Evolutionary conservation across 768 basidiomycete species (phyloP), one percentile per base, ranked within the genome.

Genomic region (Termitomyces titanicus): DNA sequence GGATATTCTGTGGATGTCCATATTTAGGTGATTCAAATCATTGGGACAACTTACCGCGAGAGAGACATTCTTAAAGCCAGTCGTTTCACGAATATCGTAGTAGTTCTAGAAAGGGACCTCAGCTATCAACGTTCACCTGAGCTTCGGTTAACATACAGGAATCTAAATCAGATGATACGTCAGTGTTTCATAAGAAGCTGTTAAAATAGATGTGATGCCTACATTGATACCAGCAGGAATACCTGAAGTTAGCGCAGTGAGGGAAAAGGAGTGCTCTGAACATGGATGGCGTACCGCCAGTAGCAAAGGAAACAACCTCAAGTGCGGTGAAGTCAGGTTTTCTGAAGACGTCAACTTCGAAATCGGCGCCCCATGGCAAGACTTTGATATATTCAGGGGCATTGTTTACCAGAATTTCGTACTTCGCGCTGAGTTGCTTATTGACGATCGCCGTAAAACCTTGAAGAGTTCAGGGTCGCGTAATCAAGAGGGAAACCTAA

Each of bases 21-120:
- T 3, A 22, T 48, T 8, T 42, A 25, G 45, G 47, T 13, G 25
- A 47, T 37, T 34, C 27, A 18, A 57, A n/a, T 17, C 12, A 10
- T 47, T 13, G 7, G 27, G 27, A 37, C 34, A 35, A 68, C 86
- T 57, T 68, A 88, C 88, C 1, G 87, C 83, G 25, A 94, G 78
- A 0, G 88, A 90, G 37, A 94, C 92, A 62, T 94, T 94, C 75
- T 94, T 94, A 74, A 94, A 94, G 0, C 93, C 93, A 34, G 78
- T 76, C 3, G 83, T 79, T 66, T 91, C 92, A 40, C 93, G 81
- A 57, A 94, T 81, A 56, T 92, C 83, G 63, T 92, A 93, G 62
- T 93, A 92, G 63, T 92, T 92, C 81, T 85, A 60, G 13, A 25
- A 39, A 34, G 11, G n/a, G 24, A 42, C 24, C 53, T 57, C 29